Conservation (phyloP, 2,329 filamentous ascomycete genomes). For the Claviceps sp. region DNA sequence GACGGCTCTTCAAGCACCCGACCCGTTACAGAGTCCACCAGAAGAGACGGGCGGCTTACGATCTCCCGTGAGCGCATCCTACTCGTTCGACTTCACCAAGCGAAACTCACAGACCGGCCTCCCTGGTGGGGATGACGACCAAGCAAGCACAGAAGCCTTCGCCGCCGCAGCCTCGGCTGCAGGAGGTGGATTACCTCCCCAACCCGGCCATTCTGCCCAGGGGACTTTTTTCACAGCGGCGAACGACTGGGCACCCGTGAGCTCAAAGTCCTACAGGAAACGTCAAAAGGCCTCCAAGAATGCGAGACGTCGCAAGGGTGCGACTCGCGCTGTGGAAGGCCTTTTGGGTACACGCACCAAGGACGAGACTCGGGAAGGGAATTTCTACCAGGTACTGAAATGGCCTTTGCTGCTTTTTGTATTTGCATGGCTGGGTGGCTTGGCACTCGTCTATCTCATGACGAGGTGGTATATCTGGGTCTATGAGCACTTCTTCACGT, state of each 20-base stretch:
- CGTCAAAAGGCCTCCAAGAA: constrained; percentile 25
- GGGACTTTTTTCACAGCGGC: constrained; percentile 69
- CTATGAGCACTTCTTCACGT: constrained; percentile 85
- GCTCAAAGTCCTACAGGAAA: constrained; percentile 46
- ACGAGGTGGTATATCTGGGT: constrained; percentile 81
- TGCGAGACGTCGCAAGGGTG: constrained; percentile 17
- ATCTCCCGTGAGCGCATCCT: constrained; percentile 25
- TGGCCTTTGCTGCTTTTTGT: constrained; percentile 81
- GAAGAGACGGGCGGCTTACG: constrained; percentile 33
- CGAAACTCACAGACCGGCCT: constrained; percentile 22
- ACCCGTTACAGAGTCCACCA: constrained; percentile 50
- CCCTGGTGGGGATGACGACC: constrained; percentile 17
- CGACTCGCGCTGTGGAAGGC: constrained; percentile 24
- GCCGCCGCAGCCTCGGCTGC: constrained; percentile 25
- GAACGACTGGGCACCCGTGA: constrained; percentile 90
- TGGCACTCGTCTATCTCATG: constrained; percentile 59
- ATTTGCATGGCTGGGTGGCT: constrained; percentile 62
- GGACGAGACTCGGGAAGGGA: constrained; percentile 90
- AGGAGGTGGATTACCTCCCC: constrained; percentile 19
- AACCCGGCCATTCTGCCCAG: constrained; percentile 15
- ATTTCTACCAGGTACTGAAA: constrained; percentile 77
- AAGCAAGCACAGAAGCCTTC: constrained; percentile 22
- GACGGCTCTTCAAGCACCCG: constrained; percentile 68
- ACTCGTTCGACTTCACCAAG: constrained; percentile 29
- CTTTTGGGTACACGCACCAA: constrained; percentile 47